Conservation (phyloP, 2,329 filamentous ascomycete species). For the Beauveria sp. region DNA sequence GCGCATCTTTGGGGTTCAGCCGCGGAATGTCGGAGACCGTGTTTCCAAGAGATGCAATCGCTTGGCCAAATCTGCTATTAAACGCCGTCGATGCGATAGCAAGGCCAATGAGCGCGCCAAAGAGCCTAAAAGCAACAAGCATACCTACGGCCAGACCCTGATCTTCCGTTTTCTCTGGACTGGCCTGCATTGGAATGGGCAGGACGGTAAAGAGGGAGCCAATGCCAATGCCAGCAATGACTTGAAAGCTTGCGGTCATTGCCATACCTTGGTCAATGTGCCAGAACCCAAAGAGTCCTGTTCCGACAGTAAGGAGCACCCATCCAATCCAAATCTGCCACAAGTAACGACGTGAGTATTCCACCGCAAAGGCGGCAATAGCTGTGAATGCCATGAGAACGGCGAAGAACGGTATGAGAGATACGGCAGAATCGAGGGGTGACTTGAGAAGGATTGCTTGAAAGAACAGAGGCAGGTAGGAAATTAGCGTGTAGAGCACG, state of each 20-base stretch:
- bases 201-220: neutral
- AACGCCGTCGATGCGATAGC: neutral
- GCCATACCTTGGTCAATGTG: neutral
- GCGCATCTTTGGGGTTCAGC: neutral
- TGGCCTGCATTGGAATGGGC: neutral
- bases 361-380: neutral
- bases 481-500: slow-evolving; percentile 21
- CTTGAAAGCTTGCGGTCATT: neutral
- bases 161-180: neutral
- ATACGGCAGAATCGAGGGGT: slow-evolving; percentile 20
- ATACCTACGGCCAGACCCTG: neutral
- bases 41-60: neutral
- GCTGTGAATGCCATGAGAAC: slow-evolving; percentile 14
- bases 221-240: neutral
- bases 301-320: neutral
- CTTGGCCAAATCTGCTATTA: neutral
- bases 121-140: neutral
- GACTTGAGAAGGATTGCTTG: slow-evolving; percentile 25
- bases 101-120: neutral
- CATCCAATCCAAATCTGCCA: neutral
- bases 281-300: neutral
- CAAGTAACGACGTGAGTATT: neutral
- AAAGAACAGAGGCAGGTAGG: slow-evolving; percentile 27
- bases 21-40: neutral
- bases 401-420: slow-evolving; percentile 18